Evolutionary conservation across 1,284 basidiomycete species (phyloP).

Genomic region (Earliella scabrosa): DNA sequence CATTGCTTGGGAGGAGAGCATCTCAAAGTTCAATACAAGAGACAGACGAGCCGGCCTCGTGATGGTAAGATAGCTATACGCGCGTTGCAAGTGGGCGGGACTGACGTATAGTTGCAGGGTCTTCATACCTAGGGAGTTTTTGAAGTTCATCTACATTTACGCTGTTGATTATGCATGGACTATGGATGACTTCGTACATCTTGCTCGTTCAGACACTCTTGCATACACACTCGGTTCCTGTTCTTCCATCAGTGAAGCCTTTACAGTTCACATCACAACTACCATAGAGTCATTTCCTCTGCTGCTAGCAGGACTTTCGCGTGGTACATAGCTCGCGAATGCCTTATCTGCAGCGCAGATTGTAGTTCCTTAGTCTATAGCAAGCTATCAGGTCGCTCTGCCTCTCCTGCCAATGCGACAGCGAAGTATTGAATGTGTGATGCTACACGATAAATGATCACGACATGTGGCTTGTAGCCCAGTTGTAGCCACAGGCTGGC

Average conservation of each 20-base stretch:
- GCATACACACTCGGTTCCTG: slow-evolving; percentile 12
- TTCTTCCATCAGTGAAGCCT: neutral
- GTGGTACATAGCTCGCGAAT: neutral
- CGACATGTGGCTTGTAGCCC: too few species aligned
- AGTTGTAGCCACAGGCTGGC: too few species aligned
- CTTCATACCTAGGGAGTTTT: too few species aligned
- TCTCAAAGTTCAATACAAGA: slow-evolving; percentile 25
- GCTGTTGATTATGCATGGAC: slow-evolving; percentile 4
- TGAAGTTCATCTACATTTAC: too few species aligned
- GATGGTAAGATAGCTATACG: neutral
- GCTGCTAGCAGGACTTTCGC: neutral
- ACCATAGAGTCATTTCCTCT: slow-evolving; percentile 12
- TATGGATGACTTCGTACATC: neutral
- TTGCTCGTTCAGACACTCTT: slow-evolving; percentile 11
- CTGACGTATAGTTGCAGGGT: neutral
- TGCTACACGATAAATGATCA: neutral
- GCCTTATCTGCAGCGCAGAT: slow-evolving; percentile 1
- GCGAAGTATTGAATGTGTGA: too few species aligned
- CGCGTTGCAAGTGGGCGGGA: neutral
- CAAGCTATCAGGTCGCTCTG: slow-evolving; percentile 6
- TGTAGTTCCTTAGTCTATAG: slow-evolving; percentile 13
- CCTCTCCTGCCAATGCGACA: neutral
- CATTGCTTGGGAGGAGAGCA: slow-evolving; percentile 23
- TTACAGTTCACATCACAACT: neutral
- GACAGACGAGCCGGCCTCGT: slow-evolving; percentile 13